These are phyloP conservation scores for Apiotrichum gracile DNA, from an alignment of 1,284 basidiomycete species.

Conservation along the genomic window DNA sequence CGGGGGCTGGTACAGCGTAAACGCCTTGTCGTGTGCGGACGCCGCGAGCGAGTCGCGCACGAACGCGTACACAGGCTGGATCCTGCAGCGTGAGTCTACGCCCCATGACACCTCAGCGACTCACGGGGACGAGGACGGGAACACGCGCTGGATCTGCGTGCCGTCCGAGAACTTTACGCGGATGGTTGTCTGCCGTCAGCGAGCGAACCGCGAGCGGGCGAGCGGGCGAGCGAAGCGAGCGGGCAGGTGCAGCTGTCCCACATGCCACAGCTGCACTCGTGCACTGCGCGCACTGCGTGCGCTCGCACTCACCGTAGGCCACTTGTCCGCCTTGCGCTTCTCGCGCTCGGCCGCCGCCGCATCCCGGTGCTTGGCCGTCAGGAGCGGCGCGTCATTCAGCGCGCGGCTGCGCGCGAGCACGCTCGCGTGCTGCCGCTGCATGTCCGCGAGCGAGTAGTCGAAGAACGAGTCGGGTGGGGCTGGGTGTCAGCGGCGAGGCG, in stretches of 20 bases:
- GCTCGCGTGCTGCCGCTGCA: conserved; percentile 35
- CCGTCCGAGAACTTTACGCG: conserved; percentile 44
- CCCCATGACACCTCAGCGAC: conserved; percentile 6
- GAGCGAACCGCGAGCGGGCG: no score
- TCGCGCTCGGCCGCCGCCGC: conserved; percentile 31
- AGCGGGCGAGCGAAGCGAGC: no score
- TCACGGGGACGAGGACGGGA: conserved; percentile 40
- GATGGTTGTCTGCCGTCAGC: conserved; percentile 35
- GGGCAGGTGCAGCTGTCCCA: neutral
- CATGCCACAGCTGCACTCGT: no score
- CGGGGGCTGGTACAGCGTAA: conserved; percentile 47
- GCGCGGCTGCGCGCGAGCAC: conserved; percentile 27
- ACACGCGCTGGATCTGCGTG: conserved; percentile 41
- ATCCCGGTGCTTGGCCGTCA: conserved; percentile 38
- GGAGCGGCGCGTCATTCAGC: conserved; percentile 41
- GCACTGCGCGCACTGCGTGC: neutral
- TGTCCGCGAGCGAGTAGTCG: conserved; percentile 37
- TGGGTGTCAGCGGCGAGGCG: conserved; percentile 2
- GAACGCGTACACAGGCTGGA: conserved; percentile 46
- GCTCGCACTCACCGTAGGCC: conserved; percentile 37
- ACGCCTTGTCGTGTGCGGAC: conserved; percentile 24
- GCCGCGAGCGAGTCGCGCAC: conserved; percentile 34
- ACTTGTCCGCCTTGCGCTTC: conserved; percentile 36
- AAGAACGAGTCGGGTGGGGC: conserved; percentile 36
- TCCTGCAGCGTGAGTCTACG: conserved; percentile 28